Base-by-base conservation (phyloP, 331 rosid species). In the Acacia pycnantha region DNA sequence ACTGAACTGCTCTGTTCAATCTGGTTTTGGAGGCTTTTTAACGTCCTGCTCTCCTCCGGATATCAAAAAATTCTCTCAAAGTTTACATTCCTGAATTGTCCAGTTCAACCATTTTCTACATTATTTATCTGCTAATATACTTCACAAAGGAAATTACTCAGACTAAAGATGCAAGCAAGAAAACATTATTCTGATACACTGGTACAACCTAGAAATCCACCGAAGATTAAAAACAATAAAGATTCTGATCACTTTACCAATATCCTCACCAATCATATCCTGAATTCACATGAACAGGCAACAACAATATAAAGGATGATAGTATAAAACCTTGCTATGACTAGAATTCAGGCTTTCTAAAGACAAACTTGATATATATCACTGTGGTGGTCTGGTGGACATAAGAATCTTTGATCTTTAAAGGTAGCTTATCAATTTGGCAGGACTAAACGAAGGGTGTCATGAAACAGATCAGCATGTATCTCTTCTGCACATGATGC, bases 361-460 rank as follows among this genome's bases (percentile, higher is more conserved):
- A 31, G 19, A 65, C 16, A 31, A 37, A 37, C 41, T 37, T 37
- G 22, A 41, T 77, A 6, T 18, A 76, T 44, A 8, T 6, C 40
- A 65, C 50, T 76, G 7, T 33, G 10, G n/a, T 59, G 54, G 72
- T 64, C 22, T 33, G 10, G n/a, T 59, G 54, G 72, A 71, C 22
- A 72, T 64, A 72, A 67, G 54, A 67, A 56, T 48, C 24, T 44
- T 10, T 50, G 5, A 66, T 16, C n/a, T 64, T 13, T 29, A 40
- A 18, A 35, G 85, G 78, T 79, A 31, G 97, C 98, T 90, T 81
- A 92, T 93, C 96, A 92, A 92, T 82, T 93, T 95, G 8, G 92
- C 97, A 75, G 98, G 91, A 53, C 98, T 96, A 85, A 93, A 93
- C 66, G 97, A 98, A 75, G 93, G 89, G 41, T 77, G 77, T 93